Conservation (phyloP, 805 yeast species). For the Metschnikowia amazonensis region DNA sequence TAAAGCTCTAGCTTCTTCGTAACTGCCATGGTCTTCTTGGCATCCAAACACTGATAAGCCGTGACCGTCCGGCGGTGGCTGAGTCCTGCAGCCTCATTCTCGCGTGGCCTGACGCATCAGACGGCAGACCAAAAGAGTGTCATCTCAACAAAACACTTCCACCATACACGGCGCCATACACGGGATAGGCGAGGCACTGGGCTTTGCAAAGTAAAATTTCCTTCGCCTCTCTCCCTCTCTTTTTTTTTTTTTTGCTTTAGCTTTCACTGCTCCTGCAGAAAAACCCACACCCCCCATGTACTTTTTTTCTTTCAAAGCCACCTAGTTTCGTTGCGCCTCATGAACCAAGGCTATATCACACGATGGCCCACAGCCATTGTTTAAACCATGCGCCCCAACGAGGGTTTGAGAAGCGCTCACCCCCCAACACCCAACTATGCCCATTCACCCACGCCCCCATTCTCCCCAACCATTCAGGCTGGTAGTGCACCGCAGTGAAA, state of each 20-base stretch:
- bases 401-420: background rate
- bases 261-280: background rate
- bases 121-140: background rate
- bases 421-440: no score
- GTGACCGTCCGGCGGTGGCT: background rate
- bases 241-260: background rate
- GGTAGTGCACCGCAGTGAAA: background rate
- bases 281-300: background rate
- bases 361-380: background rate
- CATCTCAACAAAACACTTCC: background rate
- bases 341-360: background rate
- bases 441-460: background rate
- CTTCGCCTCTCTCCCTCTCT: background rate
- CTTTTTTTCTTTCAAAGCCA: background rate
- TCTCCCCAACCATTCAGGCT: background rate
- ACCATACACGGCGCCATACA: background rate
- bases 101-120: conserved; percentile 1
- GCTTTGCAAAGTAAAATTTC: background rate
- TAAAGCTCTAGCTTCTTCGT: background rate
- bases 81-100: background rate
- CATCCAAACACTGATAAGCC: background rate
- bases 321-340: background rate
- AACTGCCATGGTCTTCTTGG: background rate
- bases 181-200: background rate
- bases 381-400: background rate